Percentiles rank a stretch among this genome's conserved stretches.
phyloP scores from a whole-genome alignment of 768 basidiomycete species.

The Lactarius hatsudake region DNA sequence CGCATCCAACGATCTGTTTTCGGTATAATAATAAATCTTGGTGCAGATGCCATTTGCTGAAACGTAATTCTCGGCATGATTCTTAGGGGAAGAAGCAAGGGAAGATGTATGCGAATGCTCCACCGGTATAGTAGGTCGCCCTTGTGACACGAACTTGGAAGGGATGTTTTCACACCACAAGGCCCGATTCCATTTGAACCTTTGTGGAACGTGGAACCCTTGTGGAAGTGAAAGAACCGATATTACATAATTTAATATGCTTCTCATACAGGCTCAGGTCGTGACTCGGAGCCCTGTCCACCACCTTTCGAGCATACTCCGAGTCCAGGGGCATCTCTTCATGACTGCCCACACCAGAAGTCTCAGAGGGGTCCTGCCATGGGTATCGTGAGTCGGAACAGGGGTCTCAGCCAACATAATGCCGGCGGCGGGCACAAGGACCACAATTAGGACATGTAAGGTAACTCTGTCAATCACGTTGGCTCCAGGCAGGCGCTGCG shows the following conservation, averaged over 20 bases:
- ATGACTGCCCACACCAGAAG: neutral
- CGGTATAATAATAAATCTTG: too few relatives aligned
- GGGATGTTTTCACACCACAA: too few relatives aligned
- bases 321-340: neutral
- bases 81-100: neutral
- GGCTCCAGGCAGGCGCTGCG: neutral
- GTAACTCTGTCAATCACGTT: neutral
- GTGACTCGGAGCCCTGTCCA: neutral
- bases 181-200: too few relatives aligned
- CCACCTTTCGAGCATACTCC: neutral
- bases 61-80: neutral
- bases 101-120: too few relatives aligned
- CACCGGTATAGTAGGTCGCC: neutral
- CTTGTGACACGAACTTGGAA: too few relatives aligned
- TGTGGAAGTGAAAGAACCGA: too few relatives aligned
- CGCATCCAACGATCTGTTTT: neutral
- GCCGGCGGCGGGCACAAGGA: neutral
- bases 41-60: neutral
- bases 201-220: too few relatives aligned
- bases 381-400: neutral
- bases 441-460: neutral
- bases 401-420: neutral
- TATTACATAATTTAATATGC: neutral
- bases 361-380: neutral
- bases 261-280: too few relatives aligned